phyloP scores from a whole-genome alignment of 176 grass and related monocot genomes.

The Musa acuminata region DNA sequence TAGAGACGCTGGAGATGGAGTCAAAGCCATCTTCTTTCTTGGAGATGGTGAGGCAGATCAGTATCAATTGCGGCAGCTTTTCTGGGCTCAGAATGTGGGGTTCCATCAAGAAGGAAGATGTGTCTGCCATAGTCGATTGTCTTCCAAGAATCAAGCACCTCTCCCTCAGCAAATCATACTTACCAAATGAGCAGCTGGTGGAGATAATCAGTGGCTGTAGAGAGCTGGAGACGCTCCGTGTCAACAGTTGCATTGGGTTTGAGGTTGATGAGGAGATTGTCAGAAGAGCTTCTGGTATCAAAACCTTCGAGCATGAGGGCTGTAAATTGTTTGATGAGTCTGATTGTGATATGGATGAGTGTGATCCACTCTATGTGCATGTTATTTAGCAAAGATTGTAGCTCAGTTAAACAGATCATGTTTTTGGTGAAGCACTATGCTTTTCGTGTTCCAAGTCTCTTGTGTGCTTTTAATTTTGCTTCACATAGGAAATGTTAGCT shows the following conservation, averaged over 20 bases:
- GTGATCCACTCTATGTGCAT: not conserved
- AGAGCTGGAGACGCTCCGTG: slow-evolving; percentile 1
- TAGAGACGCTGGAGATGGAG: not conserved
- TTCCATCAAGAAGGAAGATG: not conserved
- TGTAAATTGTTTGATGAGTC: not conserved
- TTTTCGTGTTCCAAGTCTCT: no score
- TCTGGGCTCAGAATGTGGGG: not conserved
- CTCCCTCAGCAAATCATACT: not conserved
- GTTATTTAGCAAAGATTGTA: not conserved
- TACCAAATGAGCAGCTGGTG: not conserved
- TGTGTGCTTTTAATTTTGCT: no score
- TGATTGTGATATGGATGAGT: slow-evolving; percentile 1
- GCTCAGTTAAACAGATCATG: no score
- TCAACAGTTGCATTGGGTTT: not conserved
- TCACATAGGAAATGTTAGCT: no score
- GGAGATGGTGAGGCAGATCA: not conserved
- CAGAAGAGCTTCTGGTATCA: not conserved
- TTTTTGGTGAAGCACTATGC: no score
- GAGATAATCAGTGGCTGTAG: not conserved
- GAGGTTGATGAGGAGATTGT: slow-evolving; percentile 1
- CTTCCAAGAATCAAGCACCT: not conserved
- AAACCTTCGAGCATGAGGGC: not conserved
- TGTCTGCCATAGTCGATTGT: not conserved
- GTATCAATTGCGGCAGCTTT: not conserved
- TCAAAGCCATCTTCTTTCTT: not conserved